Base-by-base conservation (phyloP, 2,329 filamentous ascomycete genomes). In the Nothophoma quercina region DNA sequence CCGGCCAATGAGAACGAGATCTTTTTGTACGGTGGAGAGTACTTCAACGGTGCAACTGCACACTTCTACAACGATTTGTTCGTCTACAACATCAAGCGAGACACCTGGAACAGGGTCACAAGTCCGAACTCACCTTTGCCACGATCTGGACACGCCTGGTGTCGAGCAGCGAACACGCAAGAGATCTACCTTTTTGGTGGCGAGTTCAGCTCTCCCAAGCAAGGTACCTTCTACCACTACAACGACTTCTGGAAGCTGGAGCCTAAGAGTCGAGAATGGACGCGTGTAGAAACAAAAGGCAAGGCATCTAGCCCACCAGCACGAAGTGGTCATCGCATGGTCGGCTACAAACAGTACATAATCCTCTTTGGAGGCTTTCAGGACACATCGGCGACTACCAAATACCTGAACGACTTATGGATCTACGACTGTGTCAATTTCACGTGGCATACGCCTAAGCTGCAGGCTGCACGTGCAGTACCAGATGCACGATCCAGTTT, bases 191-290 rank as follows among this genome's bases (percentile, higher is more conserved):
- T 99, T 13, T 98, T 98, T 69, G 95, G 95, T 59, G 95, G 93
- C 56, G 95, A 99, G 76, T 99, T 99, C 74, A 96, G 90, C 51
- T 93, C 89, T 22, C 95, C 95, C 2, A 98, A 97, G 72, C 95
- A 98, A 76, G 95, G 95, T 4, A 98, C 93, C 0, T 99, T 99
- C 69, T 97, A 99, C 74, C 95, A 99, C 76, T 99, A 99, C 78
- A 96, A 96, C 68, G 95, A 98, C 77, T 98, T 99, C 73, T 99
- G 95, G 93, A 84, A 89, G 41, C 83, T 98, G 34, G 93, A 98
- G 69, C 89, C 93, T 0, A 83, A 83, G 7, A 87, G 85, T 7
- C 83, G 92, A 65, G 95, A 99, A 78, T 99, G 95, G 95, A 90
- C 86, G 50, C 89, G 93, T 56, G 81, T 99, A 26, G 95, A 99